A percentile compares a stretch with the other conserved stretches of the same genome.
Conservation (phyloP, 2,329 filamentous ascomycete genomes). For the Monosporascus sp. region DNA sequence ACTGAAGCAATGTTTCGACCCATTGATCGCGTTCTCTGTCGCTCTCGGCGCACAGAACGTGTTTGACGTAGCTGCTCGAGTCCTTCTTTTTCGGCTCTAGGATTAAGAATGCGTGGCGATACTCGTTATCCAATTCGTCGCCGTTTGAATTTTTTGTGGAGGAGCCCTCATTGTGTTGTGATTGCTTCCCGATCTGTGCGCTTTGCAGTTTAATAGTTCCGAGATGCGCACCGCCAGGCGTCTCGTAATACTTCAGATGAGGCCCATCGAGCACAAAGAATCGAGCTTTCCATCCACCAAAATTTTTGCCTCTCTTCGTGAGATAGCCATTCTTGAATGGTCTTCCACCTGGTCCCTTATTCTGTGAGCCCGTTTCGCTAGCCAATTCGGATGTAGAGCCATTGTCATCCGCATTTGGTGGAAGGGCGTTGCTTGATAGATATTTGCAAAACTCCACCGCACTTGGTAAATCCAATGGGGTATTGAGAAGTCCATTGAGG, state of each 20-base stretch:
- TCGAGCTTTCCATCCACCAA: constrained; percentile 93
- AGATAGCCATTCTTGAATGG: constrained; percentile 82
- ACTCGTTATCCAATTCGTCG: constrained; percentile 87
- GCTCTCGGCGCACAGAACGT: constrained; percentile 93
- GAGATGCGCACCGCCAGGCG: constrained; percentile 81
- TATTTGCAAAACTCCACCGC: constrained; percentile 84
- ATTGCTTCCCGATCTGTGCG: constrained; percentile 93
- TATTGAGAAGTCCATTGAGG: constrained; percentile 79
- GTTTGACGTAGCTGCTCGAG: constrained; percentile 78
- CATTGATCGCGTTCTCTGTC: constrained; percentile 88
- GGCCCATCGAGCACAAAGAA: constrained; percentile 59
- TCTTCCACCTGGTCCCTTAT: constrained; percentile 56
- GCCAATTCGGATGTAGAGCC: constrained; percentile 31
- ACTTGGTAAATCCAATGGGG: constrained; percentile 69
- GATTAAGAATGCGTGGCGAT: constrained; percentile 92
- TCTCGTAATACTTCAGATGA: constrained; percentile 83
- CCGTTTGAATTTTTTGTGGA: constrained; percentile 49
- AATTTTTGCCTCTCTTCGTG: constrained; percentile 96
- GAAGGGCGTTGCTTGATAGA: constrained; percentile 64
- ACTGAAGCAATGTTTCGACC: constrained; percentile 85
- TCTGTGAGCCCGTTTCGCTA: constrained; percentile 33
- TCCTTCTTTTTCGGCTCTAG: constrained; percentile 96
- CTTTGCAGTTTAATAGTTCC: constrained; percentile 89
- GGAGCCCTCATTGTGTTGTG: constrained; percentile 59
- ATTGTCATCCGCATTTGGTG: constrained; percentile 56